Evolutionary conservation across 257 asterid species (phyloP), one percentile per base, ranked within the genome.

Genomic region (Cruciata laevipes): DNA sequence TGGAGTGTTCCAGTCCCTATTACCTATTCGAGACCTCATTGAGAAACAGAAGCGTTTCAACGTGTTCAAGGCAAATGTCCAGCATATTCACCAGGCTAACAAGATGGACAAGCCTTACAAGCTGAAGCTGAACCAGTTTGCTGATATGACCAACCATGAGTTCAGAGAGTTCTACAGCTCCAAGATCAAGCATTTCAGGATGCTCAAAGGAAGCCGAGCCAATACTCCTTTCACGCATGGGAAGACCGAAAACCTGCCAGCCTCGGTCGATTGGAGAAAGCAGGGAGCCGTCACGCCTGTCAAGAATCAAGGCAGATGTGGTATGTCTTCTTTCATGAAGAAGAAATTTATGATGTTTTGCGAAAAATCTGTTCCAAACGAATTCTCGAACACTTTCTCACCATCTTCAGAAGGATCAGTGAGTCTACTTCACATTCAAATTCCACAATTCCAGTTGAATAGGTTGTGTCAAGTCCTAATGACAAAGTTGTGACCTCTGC

Each of bases 241-340:
- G 35, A 74, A 77, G 63, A 71, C 82, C 9, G 76, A 52, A 4
- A 69, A 81, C 75, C 64, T 86, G 66, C n/a, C n/a, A n/a, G n/a
- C n/a, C n/a, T n/a, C n/a, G n/a, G n/a, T n/a, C n/a, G n/a, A n/a
- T n/a, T n/a, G n/a, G n/a, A n/a, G n/a, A n/a, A n/a, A n/a, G n/a
- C n/a, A n/a, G n/a, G n/a, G n/a, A n/a, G n/a, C n/a, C n/a, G n/a
- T 89, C 44, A 87, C 96, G 70, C 71, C 60, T 59, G 74, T 91
- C 75, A 91, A 91, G 84, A 64, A 91, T 86, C 98, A 91, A 79
- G 96, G 98, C 53, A 73, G 59, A 66, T 91, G 98, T 23, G 98
- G 98, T 86, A 73, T 67, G 83, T 73, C 66, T 68, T 55, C 24
- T 11, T 59, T 59, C 35, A 3, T 23, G 25, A 8, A 53, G n/a